Base-by-base conservation (phyloP, 495 filamentous ascomycete species). In the Penicillium argentinense region DNA sequence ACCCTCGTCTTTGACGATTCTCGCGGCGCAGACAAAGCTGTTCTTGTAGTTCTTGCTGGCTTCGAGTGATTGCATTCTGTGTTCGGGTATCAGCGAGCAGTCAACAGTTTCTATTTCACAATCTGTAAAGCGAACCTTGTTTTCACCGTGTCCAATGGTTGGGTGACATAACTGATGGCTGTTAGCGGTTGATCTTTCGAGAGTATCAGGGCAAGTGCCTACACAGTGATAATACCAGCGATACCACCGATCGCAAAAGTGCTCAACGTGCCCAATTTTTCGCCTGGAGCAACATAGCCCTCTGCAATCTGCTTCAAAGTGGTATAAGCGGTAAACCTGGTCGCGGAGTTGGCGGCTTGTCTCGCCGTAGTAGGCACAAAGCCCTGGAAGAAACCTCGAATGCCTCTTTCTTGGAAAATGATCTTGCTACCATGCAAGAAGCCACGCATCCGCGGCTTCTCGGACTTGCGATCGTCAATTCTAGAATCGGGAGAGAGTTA, bases 91-190 rank as follows among this genome's bases (percentile, higher is more conserved):
- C n/a, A n/a, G n/a, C n/a, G n/a, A 30, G 28, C 9, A 30, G 13
- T 6, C 28, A 30, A 12, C 12, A 30, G 28, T n/a, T 12, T 30
- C 13, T 30, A n/a, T n/a, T n/a, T n/a, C 5, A 3, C 3, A 30
- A 30, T 12, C 28, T n/a, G 9, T 13, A 12, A 5, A 16, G 51
- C 62, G 26, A 60, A 85, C 82, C 84, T 80, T 46, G 93, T 98
- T 76, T 98, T 98, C 44, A 98, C 80, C 0, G 91, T 96, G 62
- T 98, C 93, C 27, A 98, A 72, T 11, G 93, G 93, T 69, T 97
- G 93, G 5, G 93, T 87, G 9, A 74, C 76, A 55, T 79, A 82
- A 54, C 78, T 81, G 39, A 39, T 17, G 2, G 18, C 44, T 28
- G 24, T 45, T 14, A 45, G 48, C 32, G 21, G 13, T 14, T 13